A percentile compares a stretch with the other conserved stretches of the same genome.
phyloP scores from a whole-genome alignment of 495 filamentous ascomycete species.

The Halenospora varia region DNA sequence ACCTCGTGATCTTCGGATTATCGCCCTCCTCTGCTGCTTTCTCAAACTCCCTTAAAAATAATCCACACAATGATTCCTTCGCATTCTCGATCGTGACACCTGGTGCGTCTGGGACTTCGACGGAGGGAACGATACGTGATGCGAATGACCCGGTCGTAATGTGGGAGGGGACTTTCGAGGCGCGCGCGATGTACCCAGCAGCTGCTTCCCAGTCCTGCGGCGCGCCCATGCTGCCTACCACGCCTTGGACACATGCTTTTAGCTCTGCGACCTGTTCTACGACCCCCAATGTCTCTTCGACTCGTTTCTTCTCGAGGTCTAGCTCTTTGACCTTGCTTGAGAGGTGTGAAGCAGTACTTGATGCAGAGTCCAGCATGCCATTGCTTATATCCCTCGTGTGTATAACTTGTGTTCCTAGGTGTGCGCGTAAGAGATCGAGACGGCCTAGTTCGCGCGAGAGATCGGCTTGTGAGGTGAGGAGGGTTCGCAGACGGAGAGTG shows the following conservation, averaged over 20 bases:
- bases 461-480: conserved; percentile 77
- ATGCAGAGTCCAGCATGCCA: conserved; percentile 79
- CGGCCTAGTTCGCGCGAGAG: conserved; percentile 77
- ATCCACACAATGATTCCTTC: conserved; percentile 76
- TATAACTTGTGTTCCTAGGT: conserved; percentile 83
- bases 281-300: conserved; percentile 83
- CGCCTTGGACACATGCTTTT: conserved; percentile 93
- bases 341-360: conserved; percentile 81
- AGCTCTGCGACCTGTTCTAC: conserved; percentile 96
- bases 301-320: conserved; percentile 84
- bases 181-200: conserved; percentile 80
- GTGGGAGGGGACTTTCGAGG: conserved; percentile 69
- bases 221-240: conserved; percentile 92
- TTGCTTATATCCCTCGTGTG: conserved; percentile 79
- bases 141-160: conserved; percentile 87
- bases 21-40: conserved; percentile 83
- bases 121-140: conserved; percentile 86
- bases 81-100: conserved; percentile 83
- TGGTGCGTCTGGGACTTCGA: conserved; percentile 90
- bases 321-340: conserved; percentile 79
- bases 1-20: conserved; percentile 83
- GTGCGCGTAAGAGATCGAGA: conserved; percentile 85
- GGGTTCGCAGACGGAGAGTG: conserved; percentile 66
- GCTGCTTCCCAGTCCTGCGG: conserved; percentile 98
- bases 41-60: conserved; percentile 94